A percentile compares a stretch with the other conserved stretches of the same genome.
These are phyloP conservation scores for Xylaria scruposa DNA, from an alignment of 495 filamentous ascomycete genomes.

Conservation along the genomic window DNA sequence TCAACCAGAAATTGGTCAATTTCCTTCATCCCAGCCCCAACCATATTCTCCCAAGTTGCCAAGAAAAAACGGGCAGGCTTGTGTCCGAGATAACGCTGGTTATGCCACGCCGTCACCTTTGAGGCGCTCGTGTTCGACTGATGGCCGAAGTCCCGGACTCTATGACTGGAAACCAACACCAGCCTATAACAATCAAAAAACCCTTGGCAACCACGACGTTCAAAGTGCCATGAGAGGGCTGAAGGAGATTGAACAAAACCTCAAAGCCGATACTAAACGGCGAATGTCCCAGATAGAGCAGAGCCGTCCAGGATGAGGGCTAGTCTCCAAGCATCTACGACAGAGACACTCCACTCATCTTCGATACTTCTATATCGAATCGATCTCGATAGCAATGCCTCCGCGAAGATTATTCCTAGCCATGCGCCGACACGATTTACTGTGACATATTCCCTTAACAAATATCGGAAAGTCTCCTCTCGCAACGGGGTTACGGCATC, in stretches of 20 bases:
- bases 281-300: slow-evolving; percentile 15
- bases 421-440: background rate
- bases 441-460: background rate
- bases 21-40: too few species aligned
- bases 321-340: background rate
- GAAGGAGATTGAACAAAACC: slow-evolving; percentile 1
- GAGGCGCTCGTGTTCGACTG: background rate
- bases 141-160: background rate
- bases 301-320: slow-evolving; percentile 1
- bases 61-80: background rate
- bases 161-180: background rate
- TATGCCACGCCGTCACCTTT: background rate
- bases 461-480: background rate
- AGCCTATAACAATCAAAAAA: background rate
- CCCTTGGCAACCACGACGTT: background rate
- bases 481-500: background rate
- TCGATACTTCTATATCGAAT: background rate
- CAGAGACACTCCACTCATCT: background rate
- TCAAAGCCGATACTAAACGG: slow-evolving; percentile 7
- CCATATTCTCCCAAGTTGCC: too few species aligned
- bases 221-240: background rate
- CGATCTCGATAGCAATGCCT: background rate
- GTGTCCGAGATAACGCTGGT: background rate
- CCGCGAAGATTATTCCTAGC: background rate
- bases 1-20: background rate